Conservation (phyloP, 2,329 filamentous ascomycete genomes). For the Diaporthe australafricana region DNA sequence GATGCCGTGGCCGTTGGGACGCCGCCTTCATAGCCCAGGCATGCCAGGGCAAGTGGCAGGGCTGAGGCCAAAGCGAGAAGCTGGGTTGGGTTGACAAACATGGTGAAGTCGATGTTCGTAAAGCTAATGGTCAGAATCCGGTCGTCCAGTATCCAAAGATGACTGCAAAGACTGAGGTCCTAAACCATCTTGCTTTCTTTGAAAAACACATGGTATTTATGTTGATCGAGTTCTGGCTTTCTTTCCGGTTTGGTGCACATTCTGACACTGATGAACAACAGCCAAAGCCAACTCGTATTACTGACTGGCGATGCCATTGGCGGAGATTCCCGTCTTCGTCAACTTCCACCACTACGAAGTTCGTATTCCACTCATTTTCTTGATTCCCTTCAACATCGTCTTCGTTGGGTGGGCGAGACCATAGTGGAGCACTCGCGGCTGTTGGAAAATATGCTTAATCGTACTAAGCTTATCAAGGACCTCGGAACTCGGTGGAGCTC, state of each 20-base stretch:
- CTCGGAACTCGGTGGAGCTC: not conserved
- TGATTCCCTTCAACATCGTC: not conserved
- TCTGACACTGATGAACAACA: not conserved
- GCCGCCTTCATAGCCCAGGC: constrained; percentile 14
- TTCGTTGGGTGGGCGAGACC: not conserved
- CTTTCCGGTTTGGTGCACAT: not conserved
- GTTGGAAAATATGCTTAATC: constrained; percentile 15
- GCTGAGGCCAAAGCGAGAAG: constrained; percentile 4
- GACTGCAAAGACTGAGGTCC: not conserved
- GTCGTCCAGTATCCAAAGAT: not conserved
- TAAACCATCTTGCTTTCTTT: not conserved
- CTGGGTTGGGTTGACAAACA: not conserved
- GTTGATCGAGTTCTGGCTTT: not conserved
- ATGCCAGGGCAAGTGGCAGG: constrained; percentile 15
- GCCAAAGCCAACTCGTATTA: not conserved
- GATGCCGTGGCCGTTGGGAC: not conserved
- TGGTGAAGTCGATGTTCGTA: not conserved
- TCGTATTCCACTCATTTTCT: not conserved
- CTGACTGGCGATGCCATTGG: not conserved
- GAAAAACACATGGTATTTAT: not conserved
- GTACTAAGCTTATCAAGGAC: constrained; percentile 22
- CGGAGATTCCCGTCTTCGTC: constrained; percentile 2
- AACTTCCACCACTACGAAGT: constrained; percentile 9
- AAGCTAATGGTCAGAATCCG: not conserved
- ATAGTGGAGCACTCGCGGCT: not conserved